Evolutionary conservation across 106 monocot genomes (phyloP), one percentile per base, ranked within the genome.

Genomic region (Dendrobium catenatum): DNA sequence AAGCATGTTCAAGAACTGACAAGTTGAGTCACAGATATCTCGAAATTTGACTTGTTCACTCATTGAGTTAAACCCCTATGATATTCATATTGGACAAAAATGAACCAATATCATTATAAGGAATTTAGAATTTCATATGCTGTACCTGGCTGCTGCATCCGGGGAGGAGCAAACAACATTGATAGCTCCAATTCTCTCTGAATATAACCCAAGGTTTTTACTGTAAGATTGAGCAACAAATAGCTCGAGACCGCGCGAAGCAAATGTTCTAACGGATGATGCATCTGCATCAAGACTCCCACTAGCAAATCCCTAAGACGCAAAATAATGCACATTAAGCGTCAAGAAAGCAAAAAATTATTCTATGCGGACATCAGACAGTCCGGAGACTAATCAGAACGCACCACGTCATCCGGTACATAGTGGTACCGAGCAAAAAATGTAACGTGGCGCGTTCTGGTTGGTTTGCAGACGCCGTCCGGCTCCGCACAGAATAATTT

Each of bases 211-310:
- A 24, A 99, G 86, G 80, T 99, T 99, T 84, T 99, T 99, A 80
- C 98, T 99, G 78, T 99, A 99, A 18, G 98, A 99, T 68, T 99
- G 98, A 42, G 98, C 98, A 75, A 95, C 92, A 64, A 99, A 83
- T 78, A 95, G 73, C 81, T 99, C 98, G 83, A 99, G 80, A 78
- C 98, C 95, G 47, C 98, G 93, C 40, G 84, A 82, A 55, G 88
- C 93, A 85, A 99, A 99, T 78, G 88, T 48, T 80, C 95, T 91
- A 22, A 99, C 98, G 41, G 98, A 95, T 17, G 68, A 93, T 72
- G 98, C 98, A 91, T 99, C 98, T 66, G 42, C 88, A 83, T 99
- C 98, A 84, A 99, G 98, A 87, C 89, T 93, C 81, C 98, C 98
- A 79, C 98, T 99, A 19, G 98, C 98, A 91, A 99, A 99, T 44